Evolutionary conservation across 495 filamentous ascomycete genomes (phyloP).

Genomic region (Aspergillus diversus): DNA sequence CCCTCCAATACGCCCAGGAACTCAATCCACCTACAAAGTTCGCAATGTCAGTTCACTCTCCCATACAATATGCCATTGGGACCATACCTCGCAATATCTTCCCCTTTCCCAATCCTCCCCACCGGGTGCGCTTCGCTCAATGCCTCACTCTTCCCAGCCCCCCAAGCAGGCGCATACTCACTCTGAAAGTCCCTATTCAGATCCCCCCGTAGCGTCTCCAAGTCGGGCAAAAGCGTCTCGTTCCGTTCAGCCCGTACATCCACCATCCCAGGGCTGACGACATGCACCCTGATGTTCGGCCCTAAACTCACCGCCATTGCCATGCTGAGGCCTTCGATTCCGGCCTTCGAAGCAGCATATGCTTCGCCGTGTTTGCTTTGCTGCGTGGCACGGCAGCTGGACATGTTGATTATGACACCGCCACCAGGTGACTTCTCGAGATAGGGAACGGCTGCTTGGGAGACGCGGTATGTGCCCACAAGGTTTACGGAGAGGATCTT

Average conservation of each 20-base stretch:
- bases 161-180: neutral
- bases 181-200: neutral
- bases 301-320: neutral
- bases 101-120: neutral
- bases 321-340: neutral
- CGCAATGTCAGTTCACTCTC: neutral
- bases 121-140: neutral
- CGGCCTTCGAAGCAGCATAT: neutral
- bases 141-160: neutral
- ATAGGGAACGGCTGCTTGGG: neutral
- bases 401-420: neutral
- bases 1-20: neutral
- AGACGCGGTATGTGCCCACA: neutral
- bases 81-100: neutral
- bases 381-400: neutral
- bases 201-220: neutral
- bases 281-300: neutral
- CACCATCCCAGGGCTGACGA: neutral
- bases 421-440: neutral
- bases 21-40: neutral
- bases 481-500: neutral
- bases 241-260: neutral
- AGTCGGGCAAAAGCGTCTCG: neutral
- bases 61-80: too few relatives aligned
- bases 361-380: neutral